A percentile compares a stretch with the other conserved stretches of the same genome.
Evolutionary conservation across 768 basidiomycete genomes (phyloP).

Genomic region (Candolleomyces eurysporus): DNA sequence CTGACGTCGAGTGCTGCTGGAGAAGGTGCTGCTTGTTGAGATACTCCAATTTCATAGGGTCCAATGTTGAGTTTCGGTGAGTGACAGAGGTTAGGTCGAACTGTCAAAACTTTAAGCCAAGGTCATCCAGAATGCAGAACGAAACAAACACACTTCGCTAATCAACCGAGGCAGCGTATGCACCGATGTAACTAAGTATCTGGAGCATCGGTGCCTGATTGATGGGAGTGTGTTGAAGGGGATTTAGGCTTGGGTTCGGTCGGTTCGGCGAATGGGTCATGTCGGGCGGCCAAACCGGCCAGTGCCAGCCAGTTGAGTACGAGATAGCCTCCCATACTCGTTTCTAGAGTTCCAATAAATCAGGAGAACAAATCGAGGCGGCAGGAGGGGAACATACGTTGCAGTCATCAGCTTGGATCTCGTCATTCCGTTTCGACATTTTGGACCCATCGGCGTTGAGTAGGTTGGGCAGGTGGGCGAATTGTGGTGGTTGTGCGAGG

Average conservation of each 20-base stretch:
- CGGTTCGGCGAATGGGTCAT: conserved; percentile 18
- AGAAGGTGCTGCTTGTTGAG: conserved; percentile 87
- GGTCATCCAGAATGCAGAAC: not conserved
- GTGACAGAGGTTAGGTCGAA: conserved; percentile 80
- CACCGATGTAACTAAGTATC: conserved; percentile 65
- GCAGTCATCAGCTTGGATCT: conserved; percentile 84
- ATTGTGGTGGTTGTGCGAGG: conserved; percentile 69
- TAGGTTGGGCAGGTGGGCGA: conserved; percentile 89
- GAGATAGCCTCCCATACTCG: conserved; percentile 90
- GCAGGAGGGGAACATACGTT: conserved; percentile 49
- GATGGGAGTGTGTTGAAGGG: conserved; percentile 6
- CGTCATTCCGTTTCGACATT: conserved; percentile 92
- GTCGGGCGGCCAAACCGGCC: conserved; percentile 69
- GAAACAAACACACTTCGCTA: conserved; percentile 42
- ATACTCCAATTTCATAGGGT: conserved; percentile 76
- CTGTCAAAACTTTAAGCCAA: conserved; percentile 26
- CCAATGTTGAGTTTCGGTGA: conserved; percentile 80
- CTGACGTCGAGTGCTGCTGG: conserved; percentile 45
- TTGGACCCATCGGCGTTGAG: conserved; percentile 90
- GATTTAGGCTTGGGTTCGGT: not conserved
- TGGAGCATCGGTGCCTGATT: conserved; percentile 37
- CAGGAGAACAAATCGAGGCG: not conserved
- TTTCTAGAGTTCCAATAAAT: conserved; percentile 40
- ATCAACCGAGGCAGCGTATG: conserved; percentile 66
- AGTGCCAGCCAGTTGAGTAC: conserved; percentile 79